Percentiles rank a stretch among this genome's conserved stretches.
Conservation (phyloP, 2,329 filamentous ascomycete species). For the Fusarium subglutinans region DNA sequence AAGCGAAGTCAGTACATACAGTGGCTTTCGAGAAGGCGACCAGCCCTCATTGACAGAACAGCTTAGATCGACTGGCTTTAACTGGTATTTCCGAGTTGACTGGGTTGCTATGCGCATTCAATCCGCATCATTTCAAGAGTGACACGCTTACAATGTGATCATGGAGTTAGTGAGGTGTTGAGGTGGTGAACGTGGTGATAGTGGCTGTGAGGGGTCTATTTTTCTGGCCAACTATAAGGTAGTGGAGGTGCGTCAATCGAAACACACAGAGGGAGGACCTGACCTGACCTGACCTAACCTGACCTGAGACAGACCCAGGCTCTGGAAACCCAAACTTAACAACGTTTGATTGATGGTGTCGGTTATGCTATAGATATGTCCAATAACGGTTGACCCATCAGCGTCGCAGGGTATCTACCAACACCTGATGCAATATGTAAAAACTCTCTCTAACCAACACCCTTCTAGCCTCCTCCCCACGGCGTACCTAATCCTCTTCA, state of each 20-base stretch:
- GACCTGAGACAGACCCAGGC: not conserved
- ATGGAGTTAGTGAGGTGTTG: not conserved
- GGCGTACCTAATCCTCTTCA: constrained; percentile 47
- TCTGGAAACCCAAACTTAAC: constrained; percentile 4
- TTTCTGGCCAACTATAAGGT: not conserved
- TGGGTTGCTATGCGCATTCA: not conserved
- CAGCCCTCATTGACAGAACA: not conserved
- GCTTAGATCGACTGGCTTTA: not conserved
- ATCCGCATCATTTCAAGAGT: not conserved
- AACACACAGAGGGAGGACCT: not conserved
- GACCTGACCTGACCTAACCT: not conserved
- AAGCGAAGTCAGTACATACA: constrained; percentile 22
- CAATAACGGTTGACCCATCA: constrained; percentile 15
- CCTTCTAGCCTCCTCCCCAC: not conserved
- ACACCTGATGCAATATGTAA: constrained; percentile 28
- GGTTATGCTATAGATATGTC: constrained; percentile 14
- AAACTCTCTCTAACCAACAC: not conserved
- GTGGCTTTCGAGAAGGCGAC: not conserved
- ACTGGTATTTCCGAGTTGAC: not conserved
- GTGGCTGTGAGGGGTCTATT: constrained; percentile 25
- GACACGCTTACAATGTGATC: not conserved
- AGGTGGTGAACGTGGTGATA: not conserved
- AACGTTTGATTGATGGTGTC: constrained; percentile 16
- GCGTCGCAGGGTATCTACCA: constrained; percentile 33
- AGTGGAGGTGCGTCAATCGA: constrained; percentile 18